Evolutionary conservation across 352 stramenopile species (phyloP).

Genomic region (Phytophthora colocasiae): DNA sequence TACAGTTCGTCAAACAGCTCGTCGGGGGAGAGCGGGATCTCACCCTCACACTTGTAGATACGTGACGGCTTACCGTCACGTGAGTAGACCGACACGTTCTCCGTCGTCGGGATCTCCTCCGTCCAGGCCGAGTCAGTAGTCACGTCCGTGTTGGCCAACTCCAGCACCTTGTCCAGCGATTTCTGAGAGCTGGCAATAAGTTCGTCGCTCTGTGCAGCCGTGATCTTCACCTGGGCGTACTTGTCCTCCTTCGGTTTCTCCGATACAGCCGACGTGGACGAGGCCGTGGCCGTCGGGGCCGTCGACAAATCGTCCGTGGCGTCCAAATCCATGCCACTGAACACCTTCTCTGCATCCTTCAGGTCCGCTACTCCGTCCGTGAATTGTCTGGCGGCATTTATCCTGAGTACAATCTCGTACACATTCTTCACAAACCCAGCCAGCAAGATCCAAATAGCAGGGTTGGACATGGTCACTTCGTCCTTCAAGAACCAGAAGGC

Average conservation of each 20-base stretch:
- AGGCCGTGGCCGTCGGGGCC: conserved; percentile 2
- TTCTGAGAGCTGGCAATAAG: conserved; percentile 57
- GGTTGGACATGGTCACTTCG: conserved; percentile 74
- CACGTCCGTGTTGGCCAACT: conserved; percentile 51
- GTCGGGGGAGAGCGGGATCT: conserved; percentile 72
- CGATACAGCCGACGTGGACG: not conserved
- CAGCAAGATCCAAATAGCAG: conserved; percentile 79
- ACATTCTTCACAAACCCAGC: conserved; percentile 78
- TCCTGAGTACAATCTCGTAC: conserved; percentile 54
- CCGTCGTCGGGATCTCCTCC: conserved; percentile 63
- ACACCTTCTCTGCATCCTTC: conserved; percentile 45
- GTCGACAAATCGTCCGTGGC: conserved; percentile 23
- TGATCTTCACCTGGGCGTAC: conserved; percentile 52
- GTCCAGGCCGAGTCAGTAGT: conserved; percentile 66
- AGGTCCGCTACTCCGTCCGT: conserved; percentile 37
- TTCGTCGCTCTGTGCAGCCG: conserved; percentile 50
- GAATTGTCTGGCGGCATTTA: conserved; percentile 30
- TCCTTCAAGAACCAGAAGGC: conserved; percentile 87
- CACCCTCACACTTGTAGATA: conserved; percentile 79
- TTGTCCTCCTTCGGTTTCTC: conserved; percentile 35
- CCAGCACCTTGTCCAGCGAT: conserved; percentile 61
- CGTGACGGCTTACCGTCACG: conserved; percentile 75
- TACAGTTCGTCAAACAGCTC: conserved; percentile 85
- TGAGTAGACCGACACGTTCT: conserved; percentile 70
- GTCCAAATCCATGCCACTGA: conserved; percentile 47